Percentiles rank a stretch among this genome's conserved stretches.
Evolutionary conservation across 2,329 filamentous ascomycete genomes (phyloP).

Genomic region (Diaporthe eres): DNA sequence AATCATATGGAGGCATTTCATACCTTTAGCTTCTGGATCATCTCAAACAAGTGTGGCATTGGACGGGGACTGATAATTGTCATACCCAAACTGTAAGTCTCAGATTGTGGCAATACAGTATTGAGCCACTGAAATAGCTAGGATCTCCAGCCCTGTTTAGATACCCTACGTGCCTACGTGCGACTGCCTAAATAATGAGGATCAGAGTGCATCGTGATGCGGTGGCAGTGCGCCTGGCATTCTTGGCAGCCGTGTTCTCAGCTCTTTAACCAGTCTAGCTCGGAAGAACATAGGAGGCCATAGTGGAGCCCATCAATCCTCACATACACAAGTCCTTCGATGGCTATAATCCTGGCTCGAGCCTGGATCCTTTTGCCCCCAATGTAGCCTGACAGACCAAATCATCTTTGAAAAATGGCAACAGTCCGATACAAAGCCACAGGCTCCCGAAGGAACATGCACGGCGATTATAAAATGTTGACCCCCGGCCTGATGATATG

Average conservation of each 20-base stretch:
- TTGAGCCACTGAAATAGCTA: neutral
- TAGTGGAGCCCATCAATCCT: neutral
- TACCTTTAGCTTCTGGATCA: too few relatives aligned
- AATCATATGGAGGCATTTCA: too few relatives aligned
- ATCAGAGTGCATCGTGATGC: neutral
- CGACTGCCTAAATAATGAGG: neutral
- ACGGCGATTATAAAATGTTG: neutral
- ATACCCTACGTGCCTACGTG: neutral
- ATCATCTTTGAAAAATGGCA: neutral
- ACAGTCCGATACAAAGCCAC: neutral
- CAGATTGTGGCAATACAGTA: neutral
- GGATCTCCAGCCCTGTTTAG: neutral
- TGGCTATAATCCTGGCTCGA: constrained; percentile 1
- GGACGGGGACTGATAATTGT: too few relatives aligned
- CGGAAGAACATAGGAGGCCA: neutral
- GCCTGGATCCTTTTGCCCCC: constrained; percentile 13
- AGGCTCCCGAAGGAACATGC: neutral
- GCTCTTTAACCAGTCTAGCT: neutral
- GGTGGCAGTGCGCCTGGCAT: neutral
- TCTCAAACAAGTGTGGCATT: too few relatives aligned
- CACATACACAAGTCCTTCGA: neutral
- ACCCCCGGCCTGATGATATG: neutral
- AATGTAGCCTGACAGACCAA: neutral
- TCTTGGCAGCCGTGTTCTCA: neutral
- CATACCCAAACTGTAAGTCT: too few relatives aligned